Evolutionary conservation across 208 protist genomes (phyloP).

Genomic region (Borovskyia barvae): DNA sequence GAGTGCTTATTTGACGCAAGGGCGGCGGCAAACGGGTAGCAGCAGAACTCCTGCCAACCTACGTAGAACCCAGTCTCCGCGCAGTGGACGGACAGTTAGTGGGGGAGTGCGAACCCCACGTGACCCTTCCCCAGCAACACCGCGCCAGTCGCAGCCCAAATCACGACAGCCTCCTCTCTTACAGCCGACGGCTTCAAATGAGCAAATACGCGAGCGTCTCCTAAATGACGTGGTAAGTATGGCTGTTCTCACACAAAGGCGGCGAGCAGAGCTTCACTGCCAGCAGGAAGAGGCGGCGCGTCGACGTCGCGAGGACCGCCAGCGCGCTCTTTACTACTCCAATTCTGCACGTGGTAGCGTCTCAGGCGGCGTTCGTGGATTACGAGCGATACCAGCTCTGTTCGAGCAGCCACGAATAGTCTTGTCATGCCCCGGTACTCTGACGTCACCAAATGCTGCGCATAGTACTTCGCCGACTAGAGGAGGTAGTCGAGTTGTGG

Average conservation of each 20-base stretch:
- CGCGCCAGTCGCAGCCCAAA: background rate
- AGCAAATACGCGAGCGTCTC: constrained; percentile 25
- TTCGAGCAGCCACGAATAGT: background rate
- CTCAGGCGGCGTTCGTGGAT: background rate
- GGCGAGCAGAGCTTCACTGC: constrained; percentile 7
- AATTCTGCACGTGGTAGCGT: background rate
- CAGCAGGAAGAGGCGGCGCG: constrained; percentile 20
- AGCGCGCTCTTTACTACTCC: constrained; percentile 5
- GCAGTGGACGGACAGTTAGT: constrained; percentile 4
- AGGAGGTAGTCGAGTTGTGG: too few relatives aligned
- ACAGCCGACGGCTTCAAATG: background rate
- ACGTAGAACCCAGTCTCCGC: constrained; percentile 3
- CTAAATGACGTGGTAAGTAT: constrained; percentile 24
- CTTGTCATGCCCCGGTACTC: background rate
- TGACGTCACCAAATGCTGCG: too few relatives aligned
- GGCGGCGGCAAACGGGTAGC: background rate
- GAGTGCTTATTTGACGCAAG: constrained; percentile 28
- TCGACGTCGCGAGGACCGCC: constrained; percentile 13
- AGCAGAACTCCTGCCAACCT: too few relatives aligned
- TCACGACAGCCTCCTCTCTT: background rate
- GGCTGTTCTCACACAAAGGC: constrained; percentile 18
- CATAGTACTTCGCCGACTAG: too few relatives aligned
- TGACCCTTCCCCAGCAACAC: constrained; percentile 11
- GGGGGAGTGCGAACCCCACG: constrained; percentile 10
- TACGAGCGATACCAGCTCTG: background rate